Base-by-base conservation (phyloP, 2,329 filamentous ascomycete genomes). In the Colletotrichum chrysophilum region DNA sequence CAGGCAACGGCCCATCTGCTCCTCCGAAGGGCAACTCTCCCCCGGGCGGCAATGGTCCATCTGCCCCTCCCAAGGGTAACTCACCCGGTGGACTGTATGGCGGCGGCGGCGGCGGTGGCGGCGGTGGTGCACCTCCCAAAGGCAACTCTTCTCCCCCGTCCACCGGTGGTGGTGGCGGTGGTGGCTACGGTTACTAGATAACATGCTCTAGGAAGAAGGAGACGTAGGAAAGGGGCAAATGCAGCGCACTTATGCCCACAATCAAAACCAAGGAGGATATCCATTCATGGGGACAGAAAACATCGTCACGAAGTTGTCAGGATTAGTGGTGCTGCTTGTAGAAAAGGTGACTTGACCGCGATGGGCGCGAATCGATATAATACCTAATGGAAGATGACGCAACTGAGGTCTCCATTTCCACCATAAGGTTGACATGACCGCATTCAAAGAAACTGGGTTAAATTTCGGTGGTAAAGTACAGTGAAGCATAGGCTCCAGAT, bases 391-490 rank as follows among this genome's bases (percentile, higher is more conserved):
- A 7, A 21, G 6, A 52, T 52, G 43, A 21, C 6, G 43, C n/a
- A 52, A 24, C 2, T 52, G n/a, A n/a, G 2, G 1, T 52, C 43
- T 52, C n/a, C 1, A 21, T 52, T 52, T 21, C 18, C 18, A 48
- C 9, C 5, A n/a, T 7, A 0, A 48, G 1, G 18, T 48, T 21
- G 10, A 24, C n/a, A 21, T 21, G 43, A 13, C 43, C 4, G n/a
- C 10, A 13, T 21, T 21, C 3, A 21, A 21, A 52, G n/a, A 21
- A 21, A 3, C 0, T 21, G n/a, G 10, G n/a, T 3, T 6, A 21
- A 3, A 52, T 13, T 12, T 52, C 12, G 3, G 2, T 13, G 5
- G 6, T 7, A 2, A 0, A 13, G n/a, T 52, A 13, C 2, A 1
- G 5, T 52, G 43, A 52, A 52, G 43, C 10, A 21, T 52, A 21